Evolutionary conservation across 495 filamentous ascomycete genomes (phyloP).

Genomic region (Penicillium subrubescens): DNA sequence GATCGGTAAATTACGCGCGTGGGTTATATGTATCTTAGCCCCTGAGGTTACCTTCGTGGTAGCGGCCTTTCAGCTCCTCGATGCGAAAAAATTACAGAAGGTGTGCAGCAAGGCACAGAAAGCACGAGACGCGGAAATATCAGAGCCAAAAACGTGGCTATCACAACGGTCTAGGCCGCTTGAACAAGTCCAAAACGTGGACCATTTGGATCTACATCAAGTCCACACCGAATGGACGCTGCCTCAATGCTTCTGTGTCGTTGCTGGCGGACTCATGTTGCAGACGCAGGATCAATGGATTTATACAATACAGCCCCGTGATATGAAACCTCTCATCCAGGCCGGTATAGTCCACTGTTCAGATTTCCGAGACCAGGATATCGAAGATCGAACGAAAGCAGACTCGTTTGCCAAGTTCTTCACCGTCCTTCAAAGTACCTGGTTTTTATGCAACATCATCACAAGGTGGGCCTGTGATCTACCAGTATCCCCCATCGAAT

Average conservation of each 20-base stretch:
- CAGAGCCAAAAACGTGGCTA: conserved; percentile 4
- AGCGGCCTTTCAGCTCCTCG: neutral
- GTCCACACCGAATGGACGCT: conserved; percentile 10
- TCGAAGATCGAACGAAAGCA: conserved; percentile 15
- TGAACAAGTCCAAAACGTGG: neutral
- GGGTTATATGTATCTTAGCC: conserved; percentile 10
- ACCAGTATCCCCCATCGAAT: neutral
- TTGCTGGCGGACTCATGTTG: conserved; percentile 5
- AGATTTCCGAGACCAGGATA: conserved; percentile 8
- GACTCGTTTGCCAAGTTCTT: conserved; percentile 12
- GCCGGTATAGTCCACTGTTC: conserved; percentile 3
- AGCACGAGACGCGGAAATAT: neutral
- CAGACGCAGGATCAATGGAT: conserved; percentile 17
- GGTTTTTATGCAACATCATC: neutral
- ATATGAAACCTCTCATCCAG: conserved; percentile 11
- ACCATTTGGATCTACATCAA: neutral
- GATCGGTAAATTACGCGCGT: neutral
- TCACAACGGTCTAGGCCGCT: neutral
- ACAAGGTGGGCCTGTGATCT: neutral
- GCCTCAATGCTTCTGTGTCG: conserved; percentile 10
- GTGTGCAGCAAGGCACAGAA: neutral
- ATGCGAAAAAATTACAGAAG: neutral
- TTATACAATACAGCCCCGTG: neutral
- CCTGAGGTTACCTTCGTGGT: neutral
- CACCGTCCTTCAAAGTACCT: conserved; percentile 11